A percentile compares a stretch with the other conserved stretches of the same genome.
Conservation (phyloP, 2,329 filamentous ascomycete species). For the Aspergillus sp. region DNA sequence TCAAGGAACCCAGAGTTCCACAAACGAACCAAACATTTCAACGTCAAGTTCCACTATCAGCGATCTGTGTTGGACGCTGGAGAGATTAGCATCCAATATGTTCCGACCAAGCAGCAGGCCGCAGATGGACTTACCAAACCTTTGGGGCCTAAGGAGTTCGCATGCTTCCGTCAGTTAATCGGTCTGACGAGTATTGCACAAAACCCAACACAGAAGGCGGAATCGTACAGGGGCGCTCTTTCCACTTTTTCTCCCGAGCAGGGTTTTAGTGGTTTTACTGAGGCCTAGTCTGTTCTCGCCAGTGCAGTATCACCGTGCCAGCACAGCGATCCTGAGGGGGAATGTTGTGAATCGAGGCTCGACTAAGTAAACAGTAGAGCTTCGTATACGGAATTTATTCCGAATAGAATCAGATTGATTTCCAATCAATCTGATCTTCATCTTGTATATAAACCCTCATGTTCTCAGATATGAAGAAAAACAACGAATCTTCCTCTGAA, state of each 20-base stretch:
- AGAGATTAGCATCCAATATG: constrained; percentile 3
- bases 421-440: constrained; percentile 3
- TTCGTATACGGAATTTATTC: no score
- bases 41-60: constrained; percentile 4
- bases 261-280: constrained; percentile 5
- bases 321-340: constrained; percentile 6
- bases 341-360: constrained; percentile 4
- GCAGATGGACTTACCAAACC: constrained; percentile 2
- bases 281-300: constrained; percentile 2
- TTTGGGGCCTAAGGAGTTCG: neutral
- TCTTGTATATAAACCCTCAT: constrained; percentile 5
- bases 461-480: neutral
- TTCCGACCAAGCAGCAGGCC: neutral
- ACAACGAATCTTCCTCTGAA: constrained; percentile 3
- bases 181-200: neutral
- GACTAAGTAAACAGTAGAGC: constrained; percentile 1
- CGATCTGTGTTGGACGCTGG: neutral
- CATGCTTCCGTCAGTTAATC: neutral
- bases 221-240: constrained; percentile 5
- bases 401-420: constrained; percentile 6
- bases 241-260: constrained; percentile 1
- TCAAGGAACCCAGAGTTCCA: constrained; percentile 2
- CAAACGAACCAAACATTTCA: constrained; percentile 4
- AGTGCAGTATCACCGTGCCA: constrained; percentile 5
- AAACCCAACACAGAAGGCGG: neutral